These are phyloP conservation scores for Acacia acuminata DNA, from an alignment of 306 rosid genomes.

Conservation along the genomic window DNA sequence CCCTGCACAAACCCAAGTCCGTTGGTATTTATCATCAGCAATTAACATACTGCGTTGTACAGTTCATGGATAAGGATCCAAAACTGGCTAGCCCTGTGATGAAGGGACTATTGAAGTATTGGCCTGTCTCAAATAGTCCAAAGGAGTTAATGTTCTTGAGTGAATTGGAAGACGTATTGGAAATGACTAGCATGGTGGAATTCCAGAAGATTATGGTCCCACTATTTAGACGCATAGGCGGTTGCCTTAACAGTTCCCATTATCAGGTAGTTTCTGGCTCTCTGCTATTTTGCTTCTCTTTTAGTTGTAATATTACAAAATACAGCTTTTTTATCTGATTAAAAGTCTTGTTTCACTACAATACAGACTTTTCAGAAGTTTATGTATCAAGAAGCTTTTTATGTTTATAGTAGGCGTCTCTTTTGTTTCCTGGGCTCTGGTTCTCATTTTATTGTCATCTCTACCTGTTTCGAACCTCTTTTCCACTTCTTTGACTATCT, in stretches of 20 bases:
- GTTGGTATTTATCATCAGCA: slow-evolving; percentile 92
- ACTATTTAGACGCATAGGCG: slow-evolving; percentile 70
- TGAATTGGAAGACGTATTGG: slow-evolving; percentile 94
- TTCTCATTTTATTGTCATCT: not conserved
- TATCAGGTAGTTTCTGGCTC: slow-evolving; percentile 64
- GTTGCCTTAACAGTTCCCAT: slow-evolving; percentile 86
- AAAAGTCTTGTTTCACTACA: not conserved
- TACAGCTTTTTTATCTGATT: not conserved
- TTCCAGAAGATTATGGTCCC: slow-evolving; percentile 88
- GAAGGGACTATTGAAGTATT: slow-evolving; percentile 85
- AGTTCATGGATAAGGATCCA: slow-evolving; percentile 94
- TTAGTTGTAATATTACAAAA: not conserved
- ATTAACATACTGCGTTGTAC: slow-evolving; percentile 84
- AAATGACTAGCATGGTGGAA: slow-evolving; percentile 84
- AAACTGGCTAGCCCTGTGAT: slow-evolving; percentile 78
- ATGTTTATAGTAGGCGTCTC: not conserved
- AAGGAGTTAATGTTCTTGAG: slow-evolving; percentile 97
- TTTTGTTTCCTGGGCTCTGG: not conserved
- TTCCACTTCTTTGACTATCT: not conserved
- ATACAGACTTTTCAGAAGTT: not conserved
- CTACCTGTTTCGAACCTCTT: not conserved
- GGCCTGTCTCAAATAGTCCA: slow-evolving; percentile 97
- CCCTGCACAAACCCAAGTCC: slow-evolving; percentile 96
- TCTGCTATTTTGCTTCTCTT: slow-evolving; percentile 5
- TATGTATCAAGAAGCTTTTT: not conserved